Base-by-base conservation (phyloP, 1,284 basidiomycete species). In the Peniophora sp. region DNA sequence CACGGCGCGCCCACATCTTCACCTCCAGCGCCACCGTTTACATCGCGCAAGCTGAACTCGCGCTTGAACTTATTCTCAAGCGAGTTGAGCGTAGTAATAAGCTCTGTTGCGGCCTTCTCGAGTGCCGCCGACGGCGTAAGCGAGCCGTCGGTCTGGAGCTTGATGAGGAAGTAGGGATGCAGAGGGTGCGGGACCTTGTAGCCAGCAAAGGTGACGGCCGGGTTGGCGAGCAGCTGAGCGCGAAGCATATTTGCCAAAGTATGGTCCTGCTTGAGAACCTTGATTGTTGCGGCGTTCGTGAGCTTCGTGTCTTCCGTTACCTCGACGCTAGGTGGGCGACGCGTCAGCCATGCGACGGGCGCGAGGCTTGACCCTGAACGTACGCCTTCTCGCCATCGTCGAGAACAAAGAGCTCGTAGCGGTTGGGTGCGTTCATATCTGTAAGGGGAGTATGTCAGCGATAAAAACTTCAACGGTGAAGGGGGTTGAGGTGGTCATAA, bases 161-260 rank as follows among this genome's bases (percentile, higher is more conserved):
- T 97, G 68, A 99, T 79, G 37, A 89, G 75, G 68, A 98, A 96
- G 62, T 93, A 81, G 8, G 96, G 94, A 57, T 97, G 92, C 17
- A 97, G 81, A 1, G 97, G 96, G 62, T 98, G 96, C 0, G 96
- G 94, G 36, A 96, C 92, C 73, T 95, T 94, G 82, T 98, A 98
- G 0, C 96, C 96, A 2, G 94, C 94, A 65, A 99, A 99, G 53
- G 96, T 82, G 56, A 97, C 84, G 58, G 85, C 77, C 1, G 90
- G 85, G 76, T 88, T 88, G 12, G 83, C 68, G 22, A 96, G 82
- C 22, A 97, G 82, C 78, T 97, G 92, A 92, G 91, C 83, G 60
- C 97, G 83, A 17, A 99, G 76, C 89, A 99, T 92, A 70, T 97
- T 97, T 5, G 86, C 96, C 9, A 99, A 72, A 0, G 97, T 99